Percentiles rank a stretch among this genome's conserved stretches.
Evolutionary conservation across 1,139 yeast genomes (phyloP).

Genomic region (Blastobotrys aristatus): DNA sequence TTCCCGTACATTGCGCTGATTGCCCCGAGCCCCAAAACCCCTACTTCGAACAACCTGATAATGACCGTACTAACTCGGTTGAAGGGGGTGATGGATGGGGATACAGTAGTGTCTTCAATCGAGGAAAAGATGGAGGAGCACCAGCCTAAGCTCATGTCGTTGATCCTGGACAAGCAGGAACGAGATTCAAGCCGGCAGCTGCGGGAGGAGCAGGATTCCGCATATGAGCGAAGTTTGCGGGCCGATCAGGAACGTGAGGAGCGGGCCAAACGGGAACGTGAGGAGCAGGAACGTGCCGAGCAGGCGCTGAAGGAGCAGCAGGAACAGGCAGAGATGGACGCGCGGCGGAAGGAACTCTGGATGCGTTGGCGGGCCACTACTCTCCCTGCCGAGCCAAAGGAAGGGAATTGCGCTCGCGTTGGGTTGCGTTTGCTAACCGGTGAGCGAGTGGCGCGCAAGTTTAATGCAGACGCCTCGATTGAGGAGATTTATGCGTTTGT

Average conservation of each 20-base stretch:
- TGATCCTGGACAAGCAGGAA: conserved; percentile 59
- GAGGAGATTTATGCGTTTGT: conserved; percentile 62
- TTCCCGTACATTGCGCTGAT: conserved; percentile 76
- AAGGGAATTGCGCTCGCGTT: conserved; percentile 33
- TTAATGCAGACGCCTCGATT: conserved; percentile 46
- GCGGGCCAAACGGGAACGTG: conserved; percentile 28
- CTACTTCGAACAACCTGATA: conserved; percentile 33
- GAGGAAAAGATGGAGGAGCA: conserved; percentile 44
- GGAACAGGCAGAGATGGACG: conserved; percentile 21
- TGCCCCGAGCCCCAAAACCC: conserved; percentile 44
- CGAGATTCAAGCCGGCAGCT: conserved; percentile 55
- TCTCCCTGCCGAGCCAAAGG: conserved; percentile 16
- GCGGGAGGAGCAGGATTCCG: conserved; percentile 70
- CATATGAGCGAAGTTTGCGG: conserved; percentile 65
- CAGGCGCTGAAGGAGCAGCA: conserved; percentile 29
- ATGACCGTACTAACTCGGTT: conserved; percentile 60
- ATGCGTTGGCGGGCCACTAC: conserved; percentile 24
- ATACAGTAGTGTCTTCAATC: conserved; percentile 34
- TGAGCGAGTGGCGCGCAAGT: conserved; percentile 52
- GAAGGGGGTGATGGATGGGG: conserved; percentile 48
- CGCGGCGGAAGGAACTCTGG: conserved; percentile 26
- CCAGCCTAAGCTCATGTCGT: conserved; percentile 53
- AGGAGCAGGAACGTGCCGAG: conserved; percentile 30
- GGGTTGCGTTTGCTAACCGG: conserved; percentile 57
- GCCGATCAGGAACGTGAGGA: conserved; percentile 47